Evolutionary conservation across 2,329 filamentous ascomycete genomes (phyloP).

Genomic region (Drechslerella coelobrocha): DNA sequence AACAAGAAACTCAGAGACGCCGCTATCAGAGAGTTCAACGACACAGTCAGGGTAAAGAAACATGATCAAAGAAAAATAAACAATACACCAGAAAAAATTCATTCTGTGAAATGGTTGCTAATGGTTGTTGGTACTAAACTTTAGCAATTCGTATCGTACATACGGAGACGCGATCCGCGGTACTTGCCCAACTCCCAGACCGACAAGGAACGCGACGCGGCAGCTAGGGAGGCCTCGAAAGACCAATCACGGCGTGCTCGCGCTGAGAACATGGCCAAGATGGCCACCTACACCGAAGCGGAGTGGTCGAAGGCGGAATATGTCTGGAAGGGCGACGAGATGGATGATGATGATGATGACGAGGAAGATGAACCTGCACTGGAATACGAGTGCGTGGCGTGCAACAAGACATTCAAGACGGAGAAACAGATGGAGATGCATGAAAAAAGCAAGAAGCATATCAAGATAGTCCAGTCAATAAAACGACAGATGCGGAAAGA

Average conservation of each 20-base stretch:
- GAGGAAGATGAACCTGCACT: constrained; percentile 65
- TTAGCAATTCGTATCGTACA: constrained; percentile 81
- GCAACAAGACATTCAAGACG: constrained; percentile 83
- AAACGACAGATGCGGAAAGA: constrained; percentile 83
- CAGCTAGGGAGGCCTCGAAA: constrained; percentile 76
- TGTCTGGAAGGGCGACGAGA: constrained; percentile 59
- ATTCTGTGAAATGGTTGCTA: neutral
- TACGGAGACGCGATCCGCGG: constrained; percentile 87
- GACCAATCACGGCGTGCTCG: constrained; percentile 84
- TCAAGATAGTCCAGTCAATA: constrained; percentile 82
- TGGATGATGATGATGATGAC: constrained; percentile 61
- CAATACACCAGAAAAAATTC: too few species aligned
- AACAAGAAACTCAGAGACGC: constrained; percentile 85
- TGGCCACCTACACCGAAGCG: constrained; percentile 52
- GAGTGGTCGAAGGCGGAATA: constrained; percentile 60
- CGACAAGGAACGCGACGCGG: constrained; percentile 79
- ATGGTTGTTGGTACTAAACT: neutral
- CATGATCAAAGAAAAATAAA: neutral
- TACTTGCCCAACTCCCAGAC: constrained; percentile 78
- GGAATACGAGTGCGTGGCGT: constrained; percentile 76
- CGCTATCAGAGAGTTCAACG: constrained; percentile 86
- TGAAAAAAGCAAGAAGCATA: constrained; percentile 95
- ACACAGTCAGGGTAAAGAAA: constrained; percentile 68
- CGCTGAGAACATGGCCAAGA: constrained; percentile 77
- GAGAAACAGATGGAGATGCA: constrained; percentile 90